Conservation (phyloP, 192 early-diverging fungal genomes). For the Linderina pennispora region DNA sequence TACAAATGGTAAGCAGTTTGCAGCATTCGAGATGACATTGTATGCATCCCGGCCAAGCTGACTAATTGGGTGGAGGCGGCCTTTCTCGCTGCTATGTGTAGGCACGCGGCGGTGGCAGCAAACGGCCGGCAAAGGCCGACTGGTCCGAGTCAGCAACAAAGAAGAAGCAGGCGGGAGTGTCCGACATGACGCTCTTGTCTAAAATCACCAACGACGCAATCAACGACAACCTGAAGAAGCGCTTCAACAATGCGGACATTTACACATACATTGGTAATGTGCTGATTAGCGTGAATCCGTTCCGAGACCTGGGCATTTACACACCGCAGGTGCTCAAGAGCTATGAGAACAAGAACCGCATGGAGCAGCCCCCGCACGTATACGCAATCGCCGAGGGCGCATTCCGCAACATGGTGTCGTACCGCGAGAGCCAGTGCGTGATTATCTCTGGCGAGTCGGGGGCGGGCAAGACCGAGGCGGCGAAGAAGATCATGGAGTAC, state of each 20-base stretch:
- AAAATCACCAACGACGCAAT: constrained; percentile 95
- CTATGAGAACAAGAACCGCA: constrained; percentile 80
- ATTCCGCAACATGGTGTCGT: constrained; percentile 91
- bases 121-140: constrained; percentile 55
- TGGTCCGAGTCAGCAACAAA: constrained; percentile 65
- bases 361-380: constrained; percentile 94
- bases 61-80: no score
- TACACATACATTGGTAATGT: constrained; percentile 98
- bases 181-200: constrained; percentile 87
- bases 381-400: constrained; percentile 92
- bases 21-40: no score
- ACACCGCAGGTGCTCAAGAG: constrained; percentile 81
- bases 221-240: constrained; percentile 88
- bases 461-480: constrained; percentile 90
- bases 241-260: constrained; percentile 79
- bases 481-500: constrained; percentile 96
- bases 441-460: constrained; percentile 97
- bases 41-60: no score
- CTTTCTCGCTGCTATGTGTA: no score
- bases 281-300: constrained; percentile 90
- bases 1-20: no score
- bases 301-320: constrained; percentile 93
- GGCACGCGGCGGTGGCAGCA: constrained; percentile 28
- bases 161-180: constrained; percentile 74
- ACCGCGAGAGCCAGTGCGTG: constrained; percentile 99